A percentile compares a stretch with the other conserved stretches of the same genome.
Conservation (phyloP, 192 early-diverging fungal species). For the Linnemannia exigua region DNA sequence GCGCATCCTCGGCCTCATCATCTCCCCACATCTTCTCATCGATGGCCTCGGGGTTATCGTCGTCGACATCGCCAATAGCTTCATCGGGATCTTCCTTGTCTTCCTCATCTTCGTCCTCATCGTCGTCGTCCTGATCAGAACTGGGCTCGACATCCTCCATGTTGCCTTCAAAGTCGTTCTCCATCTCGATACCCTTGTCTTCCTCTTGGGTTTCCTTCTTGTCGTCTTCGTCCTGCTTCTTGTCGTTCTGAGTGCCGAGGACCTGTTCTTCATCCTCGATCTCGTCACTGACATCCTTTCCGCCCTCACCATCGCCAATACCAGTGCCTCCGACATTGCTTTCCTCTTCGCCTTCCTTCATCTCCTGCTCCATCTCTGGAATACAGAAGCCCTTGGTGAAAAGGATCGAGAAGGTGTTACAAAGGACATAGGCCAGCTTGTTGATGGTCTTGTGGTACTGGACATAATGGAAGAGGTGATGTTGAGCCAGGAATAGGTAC, state of each 20-base stretch:
- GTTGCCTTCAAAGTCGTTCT: conserved; percentile 94
- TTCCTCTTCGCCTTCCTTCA: conserved; percentile 71
- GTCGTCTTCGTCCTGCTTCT: conserved; percentile 64
- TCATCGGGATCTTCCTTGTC: conserved; percentile 87
- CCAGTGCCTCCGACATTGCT: conserved; percentile 78
- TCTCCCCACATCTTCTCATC: conserved; percentile 99
- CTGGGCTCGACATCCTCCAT: conserved; percentile 87
- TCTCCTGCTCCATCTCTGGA: conserved; percentile 75
- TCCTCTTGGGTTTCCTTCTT: conserved; percentile 81
- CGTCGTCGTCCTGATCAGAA: conserved; percentile 70
- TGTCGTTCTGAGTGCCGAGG: conserved; percentile 86
- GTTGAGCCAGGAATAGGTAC: conserved; percentile 71
- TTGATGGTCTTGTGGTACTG: conserved; percentile 76
- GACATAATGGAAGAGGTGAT: conserved; percentile 68
- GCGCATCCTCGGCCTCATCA: conserved; percentile 70
- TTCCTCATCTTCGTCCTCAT: conserved; percentile 76
- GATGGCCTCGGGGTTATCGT: conserved; percentile 87
- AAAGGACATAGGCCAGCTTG: conserved; percentile 81
- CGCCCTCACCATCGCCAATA: conserved; percentile 95
- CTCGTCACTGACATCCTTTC: conserved; percentile 96
- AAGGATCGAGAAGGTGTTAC: conserved; percentile 77
- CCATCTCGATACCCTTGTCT: conserved; percentile 96
- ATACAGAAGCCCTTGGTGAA: conserved; percentile 92
- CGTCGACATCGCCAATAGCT: conserved; percentile 93
- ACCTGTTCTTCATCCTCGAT: conserved; percentile 98